Evolutionary conservation across 2,329 filamentous ascomycete species (phyloP).

Genomic region (Neobulgaria alba): DNA sequence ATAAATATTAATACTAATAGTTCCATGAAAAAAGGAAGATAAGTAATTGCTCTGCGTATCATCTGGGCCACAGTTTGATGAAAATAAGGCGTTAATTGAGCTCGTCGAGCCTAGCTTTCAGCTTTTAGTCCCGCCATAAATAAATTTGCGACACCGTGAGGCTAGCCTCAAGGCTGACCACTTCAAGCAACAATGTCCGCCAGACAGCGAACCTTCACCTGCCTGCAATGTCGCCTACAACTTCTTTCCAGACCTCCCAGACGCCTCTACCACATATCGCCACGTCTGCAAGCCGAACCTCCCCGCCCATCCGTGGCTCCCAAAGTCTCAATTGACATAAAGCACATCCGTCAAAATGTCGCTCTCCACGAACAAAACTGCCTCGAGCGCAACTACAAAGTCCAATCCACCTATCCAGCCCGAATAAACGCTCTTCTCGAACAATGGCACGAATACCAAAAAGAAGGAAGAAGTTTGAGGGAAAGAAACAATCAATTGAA

Average conservation of each 20-base stretch:
- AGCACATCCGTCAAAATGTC: slow-evolving; percentile 80
- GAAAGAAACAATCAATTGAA: slow-evolving; percentile 59
- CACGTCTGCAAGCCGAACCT: slow-evolving; percentile 11
- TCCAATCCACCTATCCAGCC: slow-evolving; percentile 44
- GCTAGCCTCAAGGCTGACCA: not conserved
- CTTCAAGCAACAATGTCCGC: not conserved
- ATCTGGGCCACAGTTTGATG: not conserved
- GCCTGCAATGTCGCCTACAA: slow-evolving; percentile 1
- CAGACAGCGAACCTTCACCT: slow-evolving; percentile 1
- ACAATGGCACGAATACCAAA: slow-evolving; percentile 53
- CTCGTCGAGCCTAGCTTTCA: not conserved
- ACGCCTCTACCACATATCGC: slow-evolving; percentile 16
- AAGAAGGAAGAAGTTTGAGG: slow-evolving; percentile 49
- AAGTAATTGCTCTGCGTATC: not conserved
- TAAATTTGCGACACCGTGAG: not conserved
- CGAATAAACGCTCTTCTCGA: slow-evolving; percentile 47
- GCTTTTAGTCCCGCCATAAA: not conserved
- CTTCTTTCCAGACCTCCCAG: not conserved
- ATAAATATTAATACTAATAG: not conserved
- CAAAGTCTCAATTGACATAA: slow-evolving; percentile 72
- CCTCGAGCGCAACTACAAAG: slow-evolving; percentile 71
- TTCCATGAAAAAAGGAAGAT: not conserved
- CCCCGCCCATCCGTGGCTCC: slow-evolving; percentile 58
- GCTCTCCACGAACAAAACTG: slow-evolving; percentile 77
- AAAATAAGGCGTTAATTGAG: not conserved